phyloP scores from a whole-genome alignment of 2,329 filamentous ascomycete species.

The Claviceps fusiformis region DNA sequence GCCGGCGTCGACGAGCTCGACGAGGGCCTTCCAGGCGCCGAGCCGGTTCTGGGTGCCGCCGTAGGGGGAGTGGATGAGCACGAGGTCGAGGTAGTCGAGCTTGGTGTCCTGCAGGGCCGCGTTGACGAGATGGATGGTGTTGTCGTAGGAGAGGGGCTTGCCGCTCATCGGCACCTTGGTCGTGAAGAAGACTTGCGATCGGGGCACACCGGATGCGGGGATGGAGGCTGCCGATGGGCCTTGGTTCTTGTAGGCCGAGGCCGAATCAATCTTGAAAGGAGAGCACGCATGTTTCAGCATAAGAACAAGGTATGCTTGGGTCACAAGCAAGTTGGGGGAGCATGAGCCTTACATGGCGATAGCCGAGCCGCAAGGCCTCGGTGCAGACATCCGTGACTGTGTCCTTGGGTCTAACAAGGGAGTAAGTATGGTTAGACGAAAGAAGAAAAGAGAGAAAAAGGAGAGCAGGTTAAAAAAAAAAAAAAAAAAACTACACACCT shows the following conservation, averaged over 20 bases:
- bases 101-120: constrained; percentile 47
- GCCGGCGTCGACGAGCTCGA: constrained; percentile 48
- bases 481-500: constrained; percentile 28
- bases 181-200: constrained; percentile 40
- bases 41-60: constrained; percentile 42
- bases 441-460: neutral
- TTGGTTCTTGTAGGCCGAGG: constrained; percentile 38
- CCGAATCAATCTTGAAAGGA: constrained; percentile 34
- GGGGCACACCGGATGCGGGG: constrained; percentile 25
- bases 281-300: neutral
- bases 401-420: constrained; percentile 15
- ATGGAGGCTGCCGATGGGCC: constrained; percentile 33
- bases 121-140: constrained; percentile 49
- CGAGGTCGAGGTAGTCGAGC: constrained; percentile 54
- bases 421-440: neutral
- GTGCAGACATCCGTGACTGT: constrained; percentile 22
- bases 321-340: neutral
- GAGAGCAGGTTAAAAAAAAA: neutral
- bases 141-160: constrained; percentile 40
- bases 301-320: neutral
- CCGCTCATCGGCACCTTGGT: constrained; percentile 36
- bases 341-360: constrained; percentile 31
- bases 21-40: constrained; percentile 47
- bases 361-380: constrained; percentile 36
- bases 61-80: constrained; percentile 48